Conservation (phyloP, 1,139 yeast species). For the Geotrichum klebahnii region DNA sequence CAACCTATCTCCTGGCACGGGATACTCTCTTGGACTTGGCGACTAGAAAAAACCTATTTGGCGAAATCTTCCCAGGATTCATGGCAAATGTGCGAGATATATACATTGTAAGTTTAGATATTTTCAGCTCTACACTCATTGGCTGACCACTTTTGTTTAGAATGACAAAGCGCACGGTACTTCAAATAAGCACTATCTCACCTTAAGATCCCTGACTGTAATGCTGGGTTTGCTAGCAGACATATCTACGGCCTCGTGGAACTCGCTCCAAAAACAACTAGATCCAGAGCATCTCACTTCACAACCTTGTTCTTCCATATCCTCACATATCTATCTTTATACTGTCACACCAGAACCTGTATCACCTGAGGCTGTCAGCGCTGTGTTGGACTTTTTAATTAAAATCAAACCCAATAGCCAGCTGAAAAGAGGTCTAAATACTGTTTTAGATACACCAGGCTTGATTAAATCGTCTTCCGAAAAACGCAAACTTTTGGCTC, state of each 20-base stretch:
- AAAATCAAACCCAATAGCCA: slow-evolving; percentile 20
- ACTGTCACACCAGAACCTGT: slow-evolving; percentile 16
- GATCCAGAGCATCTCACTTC: slow-evolving; percentile 12
- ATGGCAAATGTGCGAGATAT: slow-evolving; percentile 16
- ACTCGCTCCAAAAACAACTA: slow-evolving; percentile 7
- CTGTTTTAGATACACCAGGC: slow-evolving; percentile 7
- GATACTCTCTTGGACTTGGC: slow-evolving; percentile 18
- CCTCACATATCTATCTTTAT: slow-evolving; percentile 14
- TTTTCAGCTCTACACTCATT: not conserved
- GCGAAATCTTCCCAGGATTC: slow-evolving; percentile 18
- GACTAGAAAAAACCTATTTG: slow-evolving; percentile 12
- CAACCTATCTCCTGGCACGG: slow-evolving; percentile 14
- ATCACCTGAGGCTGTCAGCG: slow-evolving; percentile 20
- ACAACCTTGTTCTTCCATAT: not conserved
- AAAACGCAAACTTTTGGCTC: slow-evolving; percentile 30
- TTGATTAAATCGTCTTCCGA: slow-evolving; percentile 3
- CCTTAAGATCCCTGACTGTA: slow-evolving; percentile 17
- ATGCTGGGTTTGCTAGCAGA: slow-evolving; percentile 16
- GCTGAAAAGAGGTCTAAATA: slow-evolving; percentile 15
- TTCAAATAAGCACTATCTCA: slow-evolving; percentile 11
- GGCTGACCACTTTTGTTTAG: slow-evolving; percentile 4
- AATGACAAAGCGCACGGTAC: slow-evolving; percentile 12
- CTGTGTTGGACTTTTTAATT: slow-evolving; percentile 22
- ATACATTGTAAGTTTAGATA: slow-evolving; percentile 15
- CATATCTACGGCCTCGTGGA: slow-evolving; percentile 18